Percentiles rank a stretch among this genome's conserved stretches.
Evolutionary conservation across 768 basidiomycete genomes (phyloP).

Genomic region (Hericium coralloides): DNA sequence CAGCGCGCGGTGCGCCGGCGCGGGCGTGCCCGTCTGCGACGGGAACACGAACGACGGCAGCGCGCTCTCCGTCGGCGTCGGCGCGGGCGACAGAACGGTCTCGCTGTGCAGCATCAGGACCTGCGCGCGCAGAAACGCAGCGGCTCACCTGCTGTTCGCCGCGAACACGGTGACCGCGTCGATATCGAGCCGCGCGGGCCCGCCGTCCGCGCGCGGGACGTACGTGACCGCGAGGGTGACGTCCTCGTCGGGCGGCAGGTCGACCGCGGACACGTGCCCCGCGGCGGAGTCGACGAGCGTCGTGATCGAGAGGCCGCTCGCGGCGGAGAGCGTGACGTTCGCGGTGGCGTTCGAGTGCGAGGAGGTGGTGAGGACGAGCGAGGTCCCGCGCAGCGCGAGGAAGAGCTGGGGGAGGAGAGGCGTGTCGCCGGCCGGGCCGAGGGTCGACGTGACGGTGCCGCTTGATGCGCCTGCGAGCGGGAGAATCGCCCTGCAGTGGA

Average conservation of each 20-base stretch:
- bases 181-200: slow-evolving; percentile 13
- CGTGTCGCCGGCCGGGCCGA: slow-evolving; percentile 4
- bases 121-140: not conserved
- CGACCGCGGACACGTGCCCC: slow-evolving; percentile 10
- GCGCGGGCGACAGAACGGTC: slow-evolving; percentile 6
- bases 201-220: slow-evolving; percentile 2
- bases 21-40: slow-evolving; percentile 1
- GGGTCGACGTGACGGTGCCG: slow-evolving; percentile 14
- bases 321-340: slow-evolving; percentile 13
- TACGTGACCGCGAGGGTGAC: slow-evolving; percentile 14
- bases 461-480: slow-evolving; percentile 6
- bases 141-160: slow-evolving; percentile 1
- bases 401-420: slow-evolving; percentile 15
- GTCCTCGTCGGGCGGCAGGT: slow-evolving; percentile 10
- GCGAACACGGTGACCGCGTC: slow-evolving; percentile 9
- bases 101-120: not conserved
- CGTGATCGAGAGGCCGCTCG: slow-evolving; percentile 9
- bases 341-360: slow-evolving; percentile 13
- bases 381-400: slow-evolving; percentile 14
- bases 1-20: slow-evolving; percentile 1
- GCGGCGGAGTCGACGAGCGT: slow-evolving; percentile 9
- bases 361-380: slow-evolving; percentile 11
- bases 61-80: slow-evolving; percentile 9
- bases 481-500: slow-evolving; percentile 8
- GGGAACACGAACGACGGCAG: slow-evolving; percentile 14